phyloP scores from a whole-genome alignment of 176 grass and related monocot species.

The Oryza glaberrima region DNA sequence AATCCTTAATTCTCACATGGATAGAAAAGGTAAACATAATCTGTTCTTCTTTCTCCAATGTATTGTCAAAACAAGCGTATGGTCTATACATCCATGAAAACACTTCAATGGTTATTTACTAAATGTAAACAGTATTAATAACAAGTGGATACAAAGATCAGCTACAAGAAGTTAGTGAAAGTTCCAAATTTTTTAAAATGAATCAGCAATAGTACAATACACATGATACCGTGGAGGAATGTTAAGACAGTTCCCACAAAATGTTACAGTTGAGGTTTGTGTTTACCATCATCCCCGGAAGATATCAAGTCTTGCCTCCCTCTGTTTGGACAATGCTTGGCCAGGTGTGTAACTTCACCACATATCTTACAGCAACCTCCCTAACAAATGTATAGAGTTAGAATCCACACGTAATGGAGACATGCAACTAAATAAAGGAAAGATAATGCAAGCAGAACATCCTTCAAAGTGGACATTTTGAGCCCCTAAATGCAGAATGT shows the following conservation, averaged over 20 bases:
- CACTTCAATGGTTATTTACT: not conserved
- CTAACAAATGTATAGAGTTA: conserved; percentile 51
- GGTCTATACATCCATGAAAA: too few species aligned
- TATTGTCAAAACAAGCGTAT: not conserved
- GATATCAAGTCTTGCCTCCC: conserved; percentile 41
- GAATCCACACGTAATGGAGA: not conserved
- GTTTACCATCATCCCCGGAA: conserved; percentile 47
- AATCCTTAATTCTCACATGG: too few species aligned
- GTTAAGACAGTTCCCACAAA: not conserved
- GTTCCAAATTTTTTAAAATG: conserved; percentile 16
- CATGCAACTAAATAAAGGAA: not conserved
- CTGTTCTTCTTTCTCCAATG: not conserved
- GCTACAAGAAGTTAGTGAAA: conserved; percentile 6
- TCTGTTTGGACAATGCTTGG: conserved; percentile 85
- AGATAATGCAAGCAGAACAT: not conserved
- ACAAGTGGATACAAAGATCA: not conserved
- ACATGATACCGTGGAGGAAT: not conserved
- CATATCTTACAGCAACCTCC: conserved; percentile 95
- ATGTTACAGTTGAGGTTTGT: conserved; percentile 25
- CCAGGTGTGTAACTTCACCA: conserved; percentile 91
- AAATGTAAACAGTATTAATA: conserved; percentile 1
- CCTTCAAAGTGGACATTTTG: not conserved
- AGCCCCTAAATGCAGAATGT: conserved; percentile 3
- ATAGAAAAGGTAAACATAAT: not conserved
- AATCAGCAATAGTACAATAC: not conserved